Evolutionary conservation across 345 rosid genomes (phyloP).

Genomic region (Citrus cavaleriei): DNA sequence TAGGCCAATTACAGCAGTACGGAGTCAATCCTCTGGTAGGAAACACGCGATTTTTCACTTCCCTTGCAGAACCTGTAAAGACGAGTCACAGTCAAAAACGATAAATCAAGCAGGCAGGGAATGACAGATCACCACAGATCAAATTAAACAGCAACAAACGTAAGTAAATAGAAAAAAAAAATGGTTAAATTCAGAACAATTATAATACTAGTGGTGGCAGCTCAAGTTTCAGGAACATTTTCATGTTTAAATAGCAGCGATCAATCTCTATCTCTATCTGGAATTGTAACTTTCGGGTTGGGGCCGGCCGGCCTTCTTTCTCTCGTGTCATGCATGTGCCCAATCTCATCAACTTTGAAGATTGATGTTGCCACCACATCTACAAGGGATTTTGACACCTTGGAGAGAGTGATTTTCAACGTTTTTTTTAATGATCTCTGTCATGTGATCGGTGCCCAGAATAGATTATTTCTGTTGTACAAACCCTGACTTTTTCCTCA

Average conservation of each 20-base stretch:
- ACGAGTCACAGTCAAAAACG: neutral
- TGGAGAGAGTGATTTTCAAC: neutral
- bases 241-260: neutral
- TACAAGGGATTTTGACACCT: neutral
- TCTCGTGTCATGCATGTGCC: constrained; percentile 12
- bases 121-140: neutral
- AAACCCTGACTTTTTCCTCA: neutral
- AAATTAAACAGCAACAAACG: neutral
- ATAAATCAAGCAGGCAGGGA: neutral
- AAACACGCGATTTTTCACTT: neutral
- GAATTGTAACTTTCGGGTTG: constrained; percentile 16
- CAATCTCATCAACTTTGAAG: neutral
- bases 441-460: neutral
- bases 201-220: neutral
- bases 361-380: constrained; percentile 8
- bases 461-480: neutral
- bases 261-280: neutral
- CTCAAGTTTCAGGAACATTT: constrained; percentile 5
- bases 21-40: neutral
- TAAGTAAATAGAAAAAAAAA: too few relatives aligned
- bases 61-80: neutral
- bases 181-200: neutral
- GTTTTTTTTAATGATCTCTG: neutral
- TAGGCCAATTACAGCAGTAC: too few relatives aligned
- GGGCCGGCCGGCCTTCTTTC: constrained; percentile 13